Conservation (phyloP, 768 basidiomycete genomes). For the Postia placenta region DNA sequence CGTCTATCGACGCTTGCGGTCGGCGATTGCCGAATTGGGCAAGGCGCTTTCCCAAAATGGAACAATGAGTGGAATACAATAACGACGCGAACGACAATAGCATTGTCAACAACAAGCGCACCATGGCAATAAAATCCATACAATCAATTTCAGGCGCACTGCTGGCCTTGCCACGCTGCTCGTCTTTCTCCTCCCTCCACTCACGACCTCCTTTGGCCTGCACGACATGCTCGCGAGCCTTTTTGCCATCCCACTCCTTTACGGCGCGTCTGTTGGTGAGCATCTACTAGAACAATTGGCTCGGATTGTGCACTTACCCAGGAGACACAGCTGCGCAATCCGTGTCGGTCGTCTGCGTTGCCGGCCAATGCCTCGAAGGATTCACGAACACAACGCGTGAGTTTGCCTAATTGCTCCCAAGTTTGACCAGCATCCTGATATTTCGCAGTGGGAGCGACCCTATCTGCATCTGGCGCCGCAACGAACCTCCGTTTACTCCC, state of each 20-base stretch:
- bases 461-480: slow-evolving; percentile 50
- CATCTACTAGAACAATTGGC: not conserved
- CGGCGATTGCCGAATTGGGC: too few species aligned
- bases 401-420: slow-evolving; percentile 26
- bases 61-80: not conserved
- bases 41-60: not conserved
- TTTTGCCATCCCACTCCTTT: slow-evolving; percentile 29
- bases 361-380: slow-evolving; percentile 84
- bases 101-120: slow-evolving; percentile 13
- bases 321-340: slow-evolving; percentile 38
- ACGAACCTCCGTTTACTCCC: slow-evolving; percentile 62
- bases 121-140: slow-evolving; percentile 19
- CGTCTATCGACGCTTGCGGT: too few species aligned
- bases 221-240: slow-evolving; percentile 35
- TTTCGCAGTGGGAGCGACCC: slow-evolving; percentile 59
- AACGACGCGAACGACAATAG: not conserved
- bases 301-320: not conserved
- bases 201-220: slow-evolving; percentile 13
- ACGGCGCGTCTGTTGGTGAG: slow-evolving; percentile 36
- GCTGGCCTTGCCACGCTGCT: slow-evolving; percentile 1
- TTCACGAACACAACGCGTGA: slow-evolving; percentile 62
- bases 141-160: slow-evolving; percentile 13
- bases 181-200: slow-evolving; percentile 12
- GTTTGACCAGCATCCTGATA: slow-evolving; percentile 5
- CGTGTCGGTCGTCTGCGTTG: slow-evolving; percentile 70